Evolutionary conservation across 1,284 basidiomycete species (phyloP).

Genomic region (Puccinia brachypodii): DNA sequence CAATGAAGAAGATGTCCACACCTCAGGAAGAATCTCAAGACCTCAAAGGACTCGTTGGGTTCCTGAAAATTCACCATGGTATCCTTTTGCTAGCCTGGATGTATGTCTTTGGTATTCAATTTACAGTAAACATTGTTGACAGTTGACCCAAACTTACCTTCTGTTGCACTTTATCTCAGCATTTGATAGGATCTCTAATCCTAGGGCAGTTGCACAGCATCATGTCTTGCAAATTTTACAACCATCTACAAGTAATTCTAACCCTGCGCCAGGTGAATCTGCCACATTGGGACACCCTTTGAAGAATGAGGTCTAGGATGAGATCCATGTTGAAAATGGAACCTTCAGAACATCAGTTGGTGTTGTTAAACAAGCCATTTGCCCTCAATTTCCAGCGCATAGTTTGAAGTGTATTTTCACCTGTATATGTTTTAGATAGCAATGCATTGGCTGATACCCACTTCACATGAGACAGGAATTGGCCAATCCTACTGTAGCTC

Average conservation of each 20-base stretch:
- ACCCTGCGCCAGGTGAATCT: neutral
- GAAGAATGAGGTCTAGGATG: neutral
- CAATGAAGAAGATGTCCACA: neutral
- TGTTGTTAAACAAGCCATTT: neutral
- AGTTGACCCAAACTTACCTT: neutral
- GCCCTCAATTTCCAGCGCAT: neutral
- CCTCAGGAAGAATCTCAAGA: neutral
- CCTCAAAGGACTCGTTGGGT: neutral
- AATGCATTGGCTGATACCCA: neutral
- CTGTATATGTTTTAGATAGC: neutral
- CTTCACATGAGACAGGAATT: neutral
- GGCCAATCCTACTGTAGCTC: neutral
- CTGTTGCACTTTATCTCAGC: neutral
- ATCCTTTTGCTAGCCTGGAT: neutral
- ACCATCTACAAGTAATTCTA: neutral
- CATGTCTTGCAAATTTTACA: neutral
- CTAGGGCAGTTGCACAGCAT: neutral
- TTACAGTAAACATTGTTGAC: neutral
- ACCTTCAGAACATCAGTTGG: neutral
- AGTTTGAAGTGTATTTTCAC: neutral
- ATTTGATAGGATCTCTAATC: neutral
- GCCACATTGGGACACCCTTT: neutral
- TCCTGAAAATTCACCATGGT: neutral
- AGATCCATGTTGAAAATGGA: neutral
- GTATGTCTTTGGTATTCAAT: neutral